Conservation (phyloP, 192 early-diverging fungal species). For the Endogone sp. region DNA sequence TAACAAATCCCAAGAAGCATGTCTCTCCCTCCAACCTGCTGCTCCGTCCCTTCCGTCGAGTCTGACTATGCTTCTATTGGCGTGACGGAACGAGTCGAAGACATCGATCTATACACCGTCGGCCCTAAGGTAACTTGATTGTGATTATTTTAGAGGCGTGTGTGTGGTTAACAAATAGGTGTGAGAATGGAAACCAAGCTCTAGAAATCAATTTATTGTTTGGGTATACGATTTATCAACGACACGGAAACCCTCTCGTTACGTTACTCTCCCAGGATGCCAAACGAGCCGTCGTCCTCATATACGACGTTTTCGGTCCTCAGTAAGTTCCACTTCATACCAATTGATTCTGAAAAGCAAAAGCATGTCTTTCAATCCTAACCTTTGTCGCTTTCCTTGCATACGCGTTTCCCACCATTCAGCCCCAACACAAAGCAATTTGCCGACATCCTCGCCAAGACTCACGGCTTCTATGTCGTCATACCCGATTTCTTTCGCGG, state of each 20-base stretch:
- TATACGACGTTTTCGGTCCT: slow-evolving; percentile 61
- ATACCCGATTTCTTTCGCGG: slow-evolving; percentile 55
- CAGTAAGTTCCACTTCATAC: slow-evolving; percentile 10
- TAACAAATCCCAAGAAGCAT: too few species aligned
- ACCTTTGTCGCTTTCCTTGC: neutral
- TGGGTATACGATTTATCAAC: too few species aligned
- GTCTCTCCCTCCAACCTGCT: too few species aligned
- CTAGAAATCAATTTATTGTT: too few species aligned
- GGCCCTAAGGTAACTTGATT: neutral
- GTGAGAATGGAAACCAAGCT: too few species aligned
- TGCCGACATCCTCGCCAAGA: slow-evolving; percentile 36
- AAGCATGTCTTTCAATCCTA: neutral
- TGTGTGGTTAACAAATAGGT: too few species aligned
- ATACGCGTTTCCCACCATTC: neutral
- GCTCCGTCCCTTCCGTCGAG: neutral
- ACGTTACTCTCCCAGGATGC: too few species aligned
- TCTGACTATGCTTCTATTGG: neutral
- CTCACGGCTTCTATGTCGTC: slow-evolving; percentile 46
- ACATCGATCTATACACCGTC: neutral
- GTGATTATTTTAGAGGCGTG: too few species aligned
- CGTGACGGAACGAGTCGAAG: neutral
- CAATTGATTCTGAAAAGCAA: neutral
- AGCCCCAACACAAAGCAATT: slow-evolving; percentile 53
- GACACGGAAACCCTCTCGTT: too few species aligned
- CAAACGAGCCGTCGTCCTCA: slow-evolving; percentile 52